Evolutionary conservation across 2,329 filamentous ascomycete genomes (phyloP).

Genomic region (Paecilomyces sp.): DNA sequence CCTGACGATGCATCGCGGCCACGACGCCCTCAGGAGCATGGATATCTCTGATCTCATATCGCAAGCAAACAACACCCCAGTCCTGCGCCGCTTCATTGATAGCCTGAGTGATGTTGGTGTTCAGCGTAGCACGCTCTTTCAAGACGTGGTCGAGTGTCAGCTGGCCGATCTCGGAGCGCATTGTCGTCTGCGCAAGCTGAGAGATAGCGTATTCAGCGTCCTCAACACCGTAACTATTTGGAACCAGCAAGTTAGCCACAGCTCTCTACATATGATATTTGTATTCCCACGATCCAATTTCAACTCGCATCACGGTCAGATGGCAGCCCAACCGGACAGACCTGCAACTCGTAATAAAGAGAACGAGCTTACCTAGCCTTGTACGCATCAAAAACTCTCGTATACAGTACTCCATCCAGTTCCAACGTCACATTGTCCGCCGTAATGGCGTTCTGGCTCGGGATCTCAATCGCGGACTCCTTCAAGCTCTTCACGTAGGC

Average conservation of each 20-base stretch:
- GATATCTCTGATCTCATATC: constrained; percentile 97
- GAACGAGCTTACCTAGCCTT: constrained; percentile 70
- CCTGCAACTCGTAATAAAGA: constrained; percentile 1
- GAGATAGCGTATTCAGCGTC: constrained; percentile 98
- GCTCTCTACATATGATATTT: background rate
- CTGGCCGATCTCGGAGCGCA: constrained; percentile 97
- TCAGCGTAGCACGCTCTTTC: constrained; percentile 91
- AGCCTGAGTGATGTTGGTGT: constrained; percentile 96
- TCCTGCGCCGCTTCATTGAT: constrained; percentile 97
- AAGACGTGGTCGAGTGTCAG: constrained; percentile 93
- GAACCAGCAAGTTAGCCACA: constrained; percentile 1
- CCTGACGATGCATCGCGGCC: constrained; percentile 95
- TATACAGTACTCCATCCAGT: constrained; percentile 92
- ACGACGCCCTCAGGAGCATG: constrained; percentile 91
- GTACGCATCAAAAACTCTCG: constrained; percentile 93
- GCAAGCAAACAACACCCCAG: constrained; percentile 92
- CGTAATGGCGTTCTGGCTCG: constrained; percentile 94
- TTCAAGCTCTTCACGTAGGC: constrained; percentile 97
- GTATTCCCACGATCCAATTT: background rate
- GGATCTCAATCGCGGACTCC: constrained; percentile 93
- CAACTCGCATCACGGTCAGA: background rate
- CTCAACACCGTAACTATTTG: constrained; percentile 82
- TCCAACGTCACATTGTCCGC: constrained; percentile 97
- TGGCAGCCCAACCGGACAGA: background rate
- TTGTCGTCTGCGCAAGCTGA: constrained; percentile 95